Evolutionary conservation across 768 basidiomycete genomes (phyloP), one percentile per base, ranked within the genome.

Genomic region (Glaciozyma martinii): DNA sequence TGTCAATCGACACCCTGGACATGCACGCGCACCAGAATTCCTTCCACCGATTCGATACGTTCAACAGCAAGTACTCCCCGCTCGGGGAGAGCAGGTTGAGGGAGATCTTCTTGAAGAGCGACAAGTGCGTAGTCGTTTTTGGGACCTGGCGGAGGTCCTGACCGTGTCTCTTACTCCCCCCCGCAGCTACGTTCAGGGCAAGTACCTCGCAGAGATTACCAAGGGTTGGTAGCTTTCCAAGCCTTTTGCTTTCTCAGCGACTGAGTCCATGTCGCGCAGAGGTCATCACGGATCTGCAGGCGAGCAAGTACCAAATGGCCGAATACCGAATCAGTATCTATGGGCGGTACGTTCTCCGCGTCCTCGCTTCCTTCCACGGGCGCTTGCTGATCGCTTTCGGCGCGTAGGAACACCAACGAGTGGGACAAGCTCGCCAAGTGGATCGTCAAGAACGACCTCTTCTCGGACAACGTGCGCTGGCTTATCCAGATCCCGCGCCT

Each of bases 401-500:
- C 23, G 4, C 6, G 2, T 3, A 68, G 67, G 19, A 66, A 43
- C 52, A 66, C 62, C 8, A 81, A 84, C 63, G 95, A 99, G 78
- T 99, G 95, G 95, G 95, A 98, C 80, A 97, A 97, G 74, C 80
- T 99, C 9, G 95, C 95, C 23, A 88, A 86, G 80, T 99, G 95
- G 95, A 85, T 99, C 63, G 84, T 95, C 75, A 82, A 88, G 74
- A 84, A 97, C 80, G 91, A 94, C 76, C 80, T 98, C 7, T 88
- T 82, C 76, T 97, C 93, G 4, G 93, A 98, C 77, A 98, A 99
- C 74, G 91, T 98, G 46, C 84, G 95, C 60, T 98, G 95, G 95
- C 84, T 98, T 63, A 87, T 99, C 68, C 95, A 98, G 76, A 80
- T 98, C 9, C 95, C 95, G 0, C 85, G 95, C 3, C 75, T 99